Conservation (phyloP, 306 rosid genomes). For the Astragalus glycyphyllos region DNA sequence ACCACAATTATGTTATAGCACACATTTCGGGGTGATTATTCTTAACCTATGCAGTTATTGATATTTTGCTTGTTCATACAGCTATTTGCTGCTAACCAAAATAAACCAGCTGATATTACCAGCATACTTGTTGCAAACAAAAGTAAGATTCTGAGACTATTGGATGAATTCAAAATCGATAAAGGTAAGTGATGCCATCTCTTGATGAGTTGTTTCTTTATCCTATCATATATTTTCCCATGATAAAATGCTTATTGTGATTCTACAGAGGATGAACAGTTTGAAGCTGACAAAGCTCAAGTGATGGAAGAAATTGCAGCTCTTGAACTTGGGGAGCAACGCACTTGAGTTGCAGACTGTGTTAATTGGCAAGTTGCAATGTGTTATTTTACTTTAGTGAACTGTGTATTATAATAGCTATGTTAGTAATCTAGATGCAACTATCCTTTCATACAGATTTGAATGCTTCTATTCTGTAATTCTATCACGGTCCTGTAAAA, state of each 20-base stretch:
- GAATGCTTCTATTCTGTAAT: constrained; percentile 49
- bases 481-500: constrained; percentile 47
- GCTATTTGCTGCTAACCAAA: constrained; percentile 94
- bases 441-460: constrained; percentile 29
- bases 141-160: constrained; percentile 88
- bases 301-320: constrained; percentile 92
- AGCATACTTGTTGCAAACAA: constrained; percentile 84
- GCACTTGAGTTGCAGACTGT: constrained; percentile 41
- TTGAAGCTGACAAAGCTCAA: constrained; percentile 97
- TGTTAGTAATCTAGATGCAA: constrained; percentile 44
- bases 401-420: constrained; percentile 50
- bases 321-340: constrained; percentile 60
- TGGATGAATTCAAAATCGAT: constrained; percentile 89
- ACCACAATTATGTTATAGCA: constrained; percentile 25
- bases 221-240: constrained; percentile 32
- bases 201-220: constrained; percentile 4
- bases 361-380: constrained; percentile 32
- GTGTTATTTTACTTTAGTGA: constrained; percentile 40
- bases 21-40: constrained; percentile 25
- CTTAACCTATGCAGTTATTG: constrained; percentile 28
- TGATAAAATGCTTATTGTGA: constrained; percentile 30
- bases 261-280: constrained; percentile 87
- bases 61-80: constrained; percentile 52
- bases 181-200: constrained; percentile 62
- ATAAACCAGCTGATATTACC: constrained; percentile 82